Base-by-base conservation (phyloP, 139 green algal genomes). In the Spirogloea muscicola region DNA sequence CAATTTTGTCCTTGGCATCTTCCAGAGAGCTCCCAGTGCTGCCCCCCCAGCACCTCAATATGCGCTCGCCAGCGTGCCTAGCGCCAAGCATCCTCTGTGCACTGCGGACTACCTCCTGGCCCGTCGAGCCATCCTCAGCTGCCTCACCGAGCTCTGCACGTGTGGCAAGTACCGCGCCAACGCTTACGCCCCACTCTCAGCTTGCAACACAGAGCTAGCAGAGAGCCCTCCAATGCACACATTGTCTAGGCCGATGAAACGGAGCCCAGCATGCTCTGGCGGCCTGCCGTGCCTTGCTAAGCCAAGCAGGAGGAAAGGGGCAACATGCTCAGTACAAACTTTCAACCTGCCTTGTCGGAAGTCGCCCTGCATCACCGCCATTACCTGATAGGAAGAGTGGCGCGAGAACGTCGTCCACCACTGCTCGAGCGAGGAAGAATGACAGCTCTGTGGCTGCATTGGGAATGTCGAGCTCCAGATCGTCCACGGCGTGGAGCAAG, bases 361-460 rank as follows among this genome's bases (percentile, higher is more conserved):
- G n/a, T n/a, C n/a, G n/a, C n/a, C n/a, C n/a, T n/a, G n/a, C n/a
- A n/a, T n/a, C n/a, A n/a, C n/a, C n/a, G n/a, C n/a, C n/a, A n/a
- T n/a, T n/a, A n/a, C n/a, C n/a, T n/a, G 79, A 69, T 34, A 98
- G 79, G 85, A 93, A 97, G 21, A 79, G 77, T 0, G 93, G 93
- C 6, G 93, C 83, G 67, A 97, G 78, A 48, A 93, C 82, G 84
- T 98, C 93, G 72, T 98, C 93, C n/a, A 97, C 89, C 34, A 97
- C 85, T 3, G 89, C 88, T 6, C 93, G 81, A 10, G 89, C 88
- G 61, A 93, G 55, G 78, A 96, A 96, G 18, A 93, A 84, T 9
- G 83, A 69, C 36, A 96, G 72, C 49, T 95, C 75, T 66, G 85
- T 81, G 2, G 82, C 79, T 0, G 89, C 93, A 37, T 95, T 86